Evolutionary conservation across 768 basidiomycete genomes (phyloP).

Genomic region (Mycena indigotica): DNA sequence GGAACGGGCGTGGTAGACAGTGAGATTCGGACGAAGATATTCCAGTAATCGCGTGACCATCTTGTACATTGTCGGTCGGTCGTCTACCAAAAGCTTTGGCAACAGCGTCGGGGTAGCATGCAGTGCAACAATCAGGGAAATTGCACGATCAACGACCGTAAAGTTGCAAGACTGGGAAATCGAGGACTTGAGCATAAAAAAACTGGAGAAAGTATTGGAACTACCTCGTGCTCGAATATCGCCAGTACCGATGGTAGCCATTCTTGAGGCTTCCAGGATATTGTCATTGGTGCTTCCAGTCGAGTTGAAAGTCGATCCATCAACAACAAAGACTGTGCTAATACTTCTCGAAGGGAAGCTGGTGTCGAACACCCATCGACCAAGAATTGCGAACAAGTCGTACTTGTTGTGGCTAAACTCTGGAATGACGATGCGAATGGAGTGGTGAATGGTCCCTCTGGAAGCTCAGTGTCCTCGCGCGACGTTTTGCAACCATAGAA

Average conservation of each 20-base stretch:
- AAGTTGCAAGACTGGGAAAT: slow-evolving; percentile 60
- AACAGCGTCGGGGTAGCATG: slow-evolving; percentile 51
- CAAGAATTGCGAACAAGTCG: slow-evolving; percentile 43
- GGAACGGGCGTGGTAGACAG: slow-evolving; percentile 79
- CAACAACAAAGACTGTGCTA: slow-evolving; percentile 53
- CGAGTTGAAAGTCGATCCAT: slow-evolving; percentile 52
- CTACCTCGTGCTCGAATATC: slow-evolving; percentile 59
- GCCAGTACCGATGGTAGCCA: slow-evolving; percentile 66
- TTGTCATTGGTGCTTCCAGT: slow-evolving; percentile 38
- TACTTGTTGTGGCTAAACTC: slow-evolving; percentile 51
- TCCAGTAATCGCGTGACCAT: slow-evolving; percentile 70
- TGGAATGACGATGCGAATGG: slow-evolving; percentile 65
- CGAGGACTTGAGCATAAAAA: slow-evolving; percentile 13
- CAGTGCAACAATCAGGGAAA: slow-evolving; percentile 58
- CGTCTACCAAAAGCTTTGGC: slow-evolving; percentile 57
- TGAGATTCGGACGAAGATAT: slow-evolving; percentile 68
- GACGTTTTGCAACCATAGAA: slow-evolving; percentile 57
- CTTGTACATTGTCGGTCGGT: slow-evolving; percentile 55
- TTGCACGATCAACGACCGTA: slow-evolving; percentile 61
- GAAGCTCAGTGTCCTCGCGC: slow-evolving; percentile 18
- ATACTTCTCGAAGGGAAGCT: slow-evolving; percentile 47
- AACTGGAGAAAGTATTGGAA: neutral
- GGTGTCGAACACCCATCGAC: slow-evolving; percentile 34
- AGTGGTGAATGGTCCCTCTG: slow-evolving; percentile 32
- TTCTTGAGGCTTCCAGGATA: slow-evolving; percentile 61